A percentile compares a stretch with the other conserved stretches of the same genome.
These are phyloP conservation scores for Talaromyces ruber DNA, from an alignment of 495 filamentous ascomycete species.

Conservation along the genomic window DNA sequence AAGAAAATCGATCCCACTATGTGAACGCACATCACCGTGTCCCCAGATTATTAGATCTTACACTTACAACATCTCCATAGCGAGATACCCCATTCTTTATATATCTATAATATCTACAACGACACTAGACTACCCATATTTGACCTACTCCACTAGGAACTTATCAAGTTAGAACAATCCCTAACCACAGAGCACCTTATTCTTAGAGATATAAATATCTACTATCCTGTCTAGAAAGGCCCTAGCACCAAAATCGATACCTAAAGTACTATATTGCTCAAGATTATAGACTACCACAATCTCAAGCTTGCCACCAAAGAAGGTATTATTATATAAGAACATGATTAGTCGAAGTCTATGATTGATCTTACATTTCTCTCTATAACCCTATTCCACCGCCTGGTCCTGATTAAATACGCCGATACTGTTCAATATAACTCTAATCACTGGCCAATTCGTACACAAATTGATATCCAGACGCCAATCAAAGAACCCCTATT, in stretches of 20 bases:
- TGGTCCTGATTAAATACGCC: no score
- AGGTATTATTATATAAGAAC: no score
- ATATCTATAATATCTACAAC: conserved; percentile 7
- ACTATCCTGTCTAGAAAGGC: conserved; percentile 14
- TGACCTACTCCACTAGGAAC: conserved; percentile 1
- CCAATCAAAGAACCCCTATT: neutral
- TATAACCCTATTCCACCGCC: no score
- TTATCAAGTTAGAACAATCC: neutral
- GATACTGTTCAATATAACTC: conserved; percentile 5
- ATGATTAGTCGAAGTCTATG: no score
- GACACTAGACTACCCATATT: neutral
- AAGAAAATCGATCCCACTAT: neutral
- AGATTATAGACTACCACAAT: no score
- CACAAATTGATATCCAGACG: conserved; percentile 7
- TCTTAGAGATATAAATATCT: conserved; percentile 19
- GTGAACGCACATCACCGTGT: neutral
- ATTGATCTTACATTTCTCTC: no score
- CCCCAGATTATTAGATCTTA: conserved; percentile 1
- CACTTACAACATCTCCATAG: neutral
- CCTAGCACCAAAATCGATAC: neutral
- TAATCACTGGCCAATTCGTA: conserved; percentile 9
- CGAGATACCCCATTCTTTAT: neutral
- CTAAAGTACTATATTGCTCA: neutral
- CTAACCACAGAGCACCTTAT: conserved; percentile 8
- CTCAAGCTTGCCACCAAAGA: no score